These are phyloP conservation scores for Arachnomyces sp. DNA, from an alignment of 2,329 filamentous ascomycete genomes.

Conservation along the genomic window DNA sequence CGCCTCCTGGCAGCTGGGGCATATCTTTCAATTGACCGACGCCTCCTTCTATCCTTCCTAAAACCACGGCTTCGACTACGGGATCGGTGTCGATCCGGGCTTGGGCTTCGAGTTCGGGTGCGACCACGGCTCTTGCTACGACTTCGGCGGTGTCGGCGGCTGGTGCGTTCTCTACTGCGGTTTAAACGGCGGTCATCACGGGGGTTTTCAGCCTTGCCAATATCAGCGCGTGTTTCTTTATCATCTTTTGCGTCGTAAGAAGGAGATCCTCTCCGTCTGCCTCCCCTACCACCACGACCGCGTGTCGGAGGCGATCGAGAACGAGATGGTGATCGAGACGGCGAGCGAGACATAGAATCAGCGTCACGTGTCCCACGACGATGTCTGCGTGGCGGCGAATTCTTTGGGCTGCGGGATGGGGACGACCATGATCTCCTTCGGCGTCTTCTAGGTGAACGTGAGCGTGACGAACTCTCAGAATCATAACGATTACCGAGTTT, in stretches of 20 bases:
- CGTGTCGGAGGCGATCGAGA: slow-evolving; percentile 29
- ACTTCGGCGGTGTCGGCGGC: slow-evolving; percentile 24
- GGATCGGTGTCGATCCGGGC: slow-evolving; percentile 24
- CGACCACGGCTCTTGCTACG: slow-evolving; percentile 25
- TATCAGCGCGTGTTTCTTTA: slow-evolving; percentile 41
- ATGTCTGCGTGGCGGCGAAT: slow-evolving; percentile 24
- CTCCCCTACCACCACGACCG: slow-evolving; percentile 21
- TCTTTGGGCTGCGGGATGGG: slow-evolving; percentile 30
- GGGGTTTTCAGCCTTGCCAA: slow-evolving; percentile 37
- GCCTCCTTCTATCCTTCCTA: slow-evolving; percentile 31
- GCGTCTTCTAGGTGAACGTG: slow-evolving; percentile 46
- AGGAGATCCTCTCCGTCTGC: slow-evolving; percentile 37
- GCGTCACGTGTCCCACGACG: slow-evolving; percentile 25
- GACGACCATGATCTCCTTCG: slow-evolving; percentile 34
- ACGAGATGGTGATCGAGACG: slow-evolving; percentile 30
- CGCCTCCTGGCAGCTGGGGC: slow-evolving; percentile 33
- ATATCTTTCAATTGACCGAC: slow-evolving; percentile 39
- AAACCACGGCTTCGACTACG: slow-evolving; percentile 24
- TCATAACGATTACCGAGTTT: no score
- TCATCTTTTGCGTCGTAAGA: slow-evolving; percentile 35
- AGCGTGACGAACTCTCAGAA: slow-evolving; percentile 41
- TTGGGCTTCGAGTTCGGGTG: slow-evolving; percentile 34
- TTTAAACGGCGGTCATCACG: slow-evolving; percentile 32
- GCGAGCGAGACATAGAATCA: slow-evolving; percentile 14
- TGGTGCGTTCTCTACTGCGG: no score